Evolutionary conservation across 768 basidiomycete genomes (phyloP).

Genomic region (Pilatotrama ljubarskyi): DNA sequence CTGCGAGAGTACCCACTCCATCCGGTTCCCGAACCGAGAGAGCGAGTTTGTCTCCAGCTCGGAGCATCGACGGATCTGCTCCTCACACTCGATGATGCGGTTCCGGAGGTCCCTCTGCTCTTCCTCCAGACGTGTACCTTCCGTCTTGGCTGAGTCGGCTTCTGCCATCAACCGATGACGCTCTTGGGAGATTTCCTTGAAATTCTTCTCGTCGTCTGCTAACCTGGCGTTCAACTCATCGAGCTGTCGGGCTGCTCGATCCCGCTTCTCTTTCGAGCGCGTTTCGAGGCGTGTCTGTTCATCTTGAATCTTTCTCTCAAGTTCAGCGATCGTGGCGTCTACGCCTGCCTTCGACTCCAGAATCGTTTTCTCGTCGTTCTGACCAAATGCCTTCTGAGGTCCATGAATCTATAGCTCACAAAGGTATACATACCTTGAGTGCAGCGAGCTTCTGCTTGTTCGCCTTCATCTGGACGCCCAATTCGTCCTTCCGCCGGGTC

Average conservation of each 20-base stretch:
- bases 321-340: slow-evolving; percentile 35
- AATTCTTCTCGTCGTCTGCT: slow-evolving; percentile 10
- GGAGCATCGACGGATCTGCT: slow-evolving; percentile 49
- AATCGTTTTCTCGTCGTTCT: slow-evolving; percentile 58
- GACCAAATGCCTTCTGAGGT: background rate
- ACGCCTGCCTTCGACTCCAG: slow-evolving; percentile 39
- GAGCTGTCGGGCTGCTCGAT: slow-evolving; percentile 55
- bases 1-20: slow-evolving; percentile 54
- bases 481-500: slow-evolving; percentile 36
- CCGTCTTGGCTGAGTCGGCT: background rate
- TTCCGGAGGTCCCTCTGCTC: slow-evolving; percentile 37
- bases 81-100: slow-evolving; percentile 47
- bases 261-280: slow-evolving; percentile 62
- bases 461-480: slow-evolving; percentile 42
- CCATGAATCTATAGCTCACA: background rate
- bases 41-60: slow-evolving; percentile 58
- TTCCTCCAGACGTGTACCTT: slow-evolving; percentile 6
- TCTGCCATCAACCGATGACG: slow-evolving; percentile 1
- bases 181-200: background rate
- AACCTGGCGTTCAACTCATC: slow-evolving; percentile 45
- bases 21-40: slow-evolving; percentile 61
- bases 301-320: slow-evolving; percentile 48
- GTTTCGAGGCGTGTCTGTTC: slow-evolving; percentile 56
- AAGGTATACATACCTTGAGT: slow-evolving; percentile 42
- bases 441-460: slow-evolving; percentile 46